phyloP scores from a whole-genome alignment of 106 monocot species.

The Allium fistulosum region DNA sequence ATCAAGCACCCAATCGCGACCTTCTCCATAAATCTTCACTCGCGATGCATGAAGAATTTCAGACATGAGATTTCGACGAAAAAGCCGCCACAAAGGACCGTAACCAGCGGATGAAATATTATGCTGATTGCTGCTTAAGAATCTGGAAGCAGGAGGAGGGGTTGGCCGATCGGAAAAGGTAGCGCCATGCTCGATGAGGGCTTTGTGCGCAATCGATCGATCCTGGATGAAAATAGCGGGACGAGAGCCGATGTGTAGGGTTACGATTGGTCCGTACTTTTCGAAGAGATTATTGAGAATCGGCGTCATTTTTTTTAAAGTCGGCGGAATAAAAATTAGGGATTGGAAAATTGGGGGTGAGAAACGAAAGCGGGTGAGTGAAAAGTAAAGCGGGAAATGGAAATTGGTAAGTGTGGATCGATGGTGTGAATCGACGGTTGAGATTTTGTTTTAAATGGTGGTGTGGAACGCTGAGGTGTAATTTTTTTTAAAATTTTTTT shows the following conservation, averaged over 20 bases:
- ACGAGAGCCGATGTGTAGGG: conserved; percentile 22
- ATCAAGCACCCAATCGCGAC: conserved; percentile 22
- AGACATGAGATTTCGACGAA: conserved; percentile 25
- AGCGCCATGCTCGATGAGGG: conserved; percentile 24
- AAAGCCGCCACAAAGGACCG: conserved; percentile 34
- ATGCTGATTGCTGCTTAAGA: conserved; percentile 13
- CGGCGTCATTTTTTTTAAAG: no score
- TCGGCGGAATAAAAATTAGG: no score
- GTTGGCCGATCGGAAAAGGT: conserved; percentile 21
- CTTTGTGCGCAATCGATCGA: conserved; percentile 22
- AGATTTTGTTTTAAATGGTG: no score
- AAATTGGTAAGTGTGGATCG: no score
- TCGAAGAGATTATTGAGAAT: conserved; percentile 4
- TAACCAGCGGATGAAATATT: conserved; percentile 17
- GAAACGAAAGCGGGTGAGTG: no score
- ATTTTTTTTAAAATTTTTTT: no score
- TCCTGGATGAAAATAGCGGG: conserved; percentile 26
- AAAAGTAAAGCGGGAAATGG: no score
- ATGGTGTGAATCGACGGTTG: no score
- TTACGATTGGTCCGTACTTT: conserved; percentile 26
- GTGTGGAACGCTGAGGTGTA: no score
- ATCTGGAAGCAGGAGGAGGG: background rate
- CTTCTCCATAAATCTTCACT: conserved; percentile 11
- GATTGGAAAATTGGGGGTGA: no score
- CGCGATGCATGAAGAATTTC: conserved; percentile 24